A percentile compares a stretch with the other conserved stretches of the same genome.
Evolutionary conservation across 73 alveolate species (phyloP).

Genomic region (Stentor roeselii): DNA sequence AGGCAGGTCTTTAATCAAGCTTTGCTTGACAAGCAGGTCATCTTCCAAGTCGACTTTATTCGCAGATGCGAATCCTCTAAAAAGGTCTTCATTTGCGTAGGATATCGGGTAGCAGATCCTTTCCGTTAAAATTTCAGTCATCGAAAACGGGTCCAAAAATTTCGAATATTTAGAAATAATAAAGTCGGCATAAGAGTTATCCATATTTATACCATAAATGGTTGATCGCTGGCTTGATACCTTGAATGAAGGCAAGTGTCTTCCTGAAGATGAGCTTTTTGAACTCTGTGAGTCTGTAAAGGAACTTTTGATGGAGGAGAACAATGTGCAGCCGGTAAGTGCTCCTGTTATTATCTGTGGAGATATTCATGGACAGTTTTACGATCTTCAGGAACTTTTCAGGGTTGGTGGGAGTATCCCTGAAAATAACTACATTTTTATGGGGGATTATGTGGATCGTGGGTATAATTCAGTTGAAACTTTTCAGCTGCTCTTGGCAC

Average conservation of each 20-base stretch:
- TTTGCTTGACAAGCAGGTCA: neutral
- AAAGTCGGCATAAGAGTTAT: conserved; percentile 13
- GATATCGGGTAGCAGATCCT: conserved; percentile 25
- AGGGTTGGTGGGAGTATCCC: conserved; percentile 68
- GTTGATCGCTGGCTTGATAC: conserved; percentile 69
- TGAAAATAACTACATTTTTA: conserved; percentile 66
- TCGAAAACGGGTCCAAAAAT: conserved; percentile 12
- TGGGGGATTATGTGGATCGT: conserved; percentile 77
- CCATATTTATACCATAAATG: conserved; percentile 21
- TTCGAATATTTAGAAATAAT: neutral
- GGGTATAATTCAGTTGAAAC: conserved; percentile 76
- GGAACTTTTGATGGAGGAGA: conserved; percentile 67
- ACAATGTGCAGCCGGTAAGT: conserved; percentile 57
- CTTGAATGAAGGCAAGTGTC: conserved; percentile 63
- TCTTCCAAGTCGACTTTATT: conserved; percentile 10
- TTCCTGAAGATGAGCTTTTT: conserved; percentile 65
- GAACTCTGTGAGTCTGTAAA: conserved; percentile 66
- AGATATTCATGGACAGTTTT: conserved; percentile 59
- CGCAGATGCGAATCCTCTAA: neutral
- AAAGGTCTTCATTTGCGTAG: neutral
- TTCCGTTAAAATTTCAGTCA: conserved; percentile 6
- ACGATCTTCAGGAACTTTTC: conserved; percentile 35
- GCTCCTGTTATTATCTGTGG: conserved; percentile 80
- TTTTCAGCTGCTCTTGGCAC: conserved; percentile 63
- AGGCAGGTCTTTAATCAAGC: conserved; percentile 4